Evolutionary conservation across 331 rosid species (phyloP).

Genomic region (Prunus yedoensis): DNA sequence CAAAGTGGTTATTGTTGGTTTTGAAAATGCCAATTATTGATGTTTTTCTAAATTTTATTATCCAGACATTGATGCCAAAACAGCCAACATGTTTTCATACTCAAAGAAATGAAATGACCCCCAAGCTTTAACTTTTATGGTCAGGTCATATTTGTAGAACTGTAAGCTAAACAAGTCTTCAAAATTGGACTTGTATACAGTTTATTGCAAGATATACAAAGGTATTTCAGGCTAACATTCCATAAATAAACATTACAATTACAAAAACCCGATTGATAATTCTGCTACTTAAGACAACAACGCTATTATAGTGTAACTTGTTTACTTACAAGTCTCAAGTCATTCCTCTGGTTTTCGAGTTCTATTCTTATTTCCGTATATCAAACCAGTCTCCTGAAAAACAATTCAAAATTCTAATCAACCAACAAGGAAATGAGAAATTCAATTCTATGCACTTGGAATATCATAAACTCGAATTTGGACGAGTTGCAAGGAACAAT

Average conservation of each 20-base stretch:
- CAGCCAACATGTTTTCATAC: too few relatives aligned
- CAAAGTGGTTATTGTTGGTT: too few relatives aligned
- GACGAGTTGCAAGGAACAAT: not conserved
- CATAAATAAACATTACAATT: not conserved
- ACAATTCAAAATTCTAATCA: not conserved
- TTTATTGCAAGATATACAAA: not conserved
- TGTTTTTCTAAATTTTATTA: too few relatives aligned
- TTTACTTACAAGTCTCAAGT: constrained; percentile 8
- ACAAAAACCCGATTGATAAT: not conserved
- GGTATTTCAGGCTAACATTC: not conserved
- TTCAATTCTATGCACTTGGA: not conserved
- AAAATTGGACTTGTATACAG: not conserved
- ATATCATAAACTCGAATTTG: not conserved
- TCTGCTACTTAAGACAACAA: not conserved
- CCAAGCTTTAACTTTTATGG: too few relatives aligned
- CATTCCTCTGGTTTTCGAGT: constrained; percentile 37
- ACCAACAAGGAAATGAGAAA: not conserved
- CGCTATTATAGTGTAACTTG: not conserved
- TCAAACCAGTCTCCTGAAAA: constrained; percentile 68
- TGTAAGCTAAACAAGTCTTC: not conserved
- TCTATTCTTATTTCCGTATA: constrained; percentile 68
- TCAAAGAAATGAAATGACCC: too few relatives aligned
- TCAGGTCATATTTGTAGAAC: not conserved
- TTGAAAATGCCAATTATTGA: too few relatives aligned
- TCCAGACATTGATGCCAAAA: too few relatives aligned